A percentile compares a stretch with the other conserved stretches of the same genome.
phyloP scores from a whole-genome alignment of 1,284 basidiomycete species.

The Malassezia nana region DNA sequence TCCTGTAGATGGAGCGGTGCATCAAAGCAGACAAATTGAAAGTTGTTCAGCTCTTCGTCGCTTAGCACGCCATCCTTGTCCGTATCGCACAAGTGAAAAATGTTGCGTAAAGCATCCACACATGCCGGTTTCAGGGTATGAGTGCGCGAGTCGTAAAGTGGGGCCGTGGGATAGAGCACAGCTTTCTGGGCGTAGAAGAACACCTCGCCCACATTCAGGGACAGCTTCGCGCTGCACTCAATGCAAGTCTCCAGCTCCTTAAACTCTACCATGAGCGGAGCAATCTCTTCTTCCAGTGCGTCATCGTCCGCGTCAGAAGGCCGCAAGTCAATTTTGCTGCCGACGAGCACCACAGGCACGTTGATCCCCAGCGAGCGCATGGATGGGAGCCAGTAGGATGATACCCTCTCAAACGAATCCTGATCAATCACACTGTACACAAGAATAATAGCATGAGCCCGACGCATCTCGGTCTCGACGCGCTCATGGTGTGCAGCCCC shows the following conservation, averaged over 20 bases:
- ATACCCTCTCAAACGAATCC: conserved; percentile 89
- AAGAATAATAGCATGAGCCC: conserved; percentile 94
- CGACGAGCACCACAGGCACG: conserved; percentile 92
- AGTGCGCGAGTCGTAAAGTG: conserved; percentile 88
- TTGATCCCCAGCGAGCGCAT: conserved; percentile 81
- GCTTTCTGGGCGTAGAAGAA: conserved; percentile 99
- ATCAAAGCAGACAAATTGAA: conserved; percentile 92
- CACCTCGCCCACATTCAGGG: conserved; percentile 85
- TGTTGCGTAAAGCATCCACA: conserved; percentile 73
- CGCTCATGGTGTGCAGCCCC: conserved; percentile 66
- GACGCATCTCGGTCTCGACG: conserved; percentile 84
- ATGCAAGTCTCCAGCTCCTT: conserved; percentile 81
- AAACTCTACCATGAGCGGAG: conserved; percentile 47
- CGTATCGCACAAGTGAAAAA: conserved; percentile 89
- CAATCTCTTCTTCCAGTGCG: conserved; percentile 66
- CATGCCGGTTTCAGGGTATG: conserved; percentile 78
- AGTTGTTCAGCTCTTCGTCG: conserved; percentile 84
- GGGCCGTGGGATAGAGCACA: conserved; percentile 90
- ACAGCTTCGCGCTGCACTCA: conserved; percentile 75
- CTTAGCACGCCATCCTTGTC: conserved; percentile 90
- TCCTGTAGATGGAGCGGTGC: conserved; percentile 83
- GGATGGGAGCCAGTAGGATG: conserved; percentile 96
- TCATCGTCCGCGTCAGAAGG: conserved; percentile 87
- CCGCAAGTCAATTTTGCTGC: conserved; percentile 94
- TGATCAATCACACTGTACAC: conserved; percentile 90